phyloP scores from a whole-genome alignment of 805 yeast genomes.

The Starmerella apicola region DNA sequence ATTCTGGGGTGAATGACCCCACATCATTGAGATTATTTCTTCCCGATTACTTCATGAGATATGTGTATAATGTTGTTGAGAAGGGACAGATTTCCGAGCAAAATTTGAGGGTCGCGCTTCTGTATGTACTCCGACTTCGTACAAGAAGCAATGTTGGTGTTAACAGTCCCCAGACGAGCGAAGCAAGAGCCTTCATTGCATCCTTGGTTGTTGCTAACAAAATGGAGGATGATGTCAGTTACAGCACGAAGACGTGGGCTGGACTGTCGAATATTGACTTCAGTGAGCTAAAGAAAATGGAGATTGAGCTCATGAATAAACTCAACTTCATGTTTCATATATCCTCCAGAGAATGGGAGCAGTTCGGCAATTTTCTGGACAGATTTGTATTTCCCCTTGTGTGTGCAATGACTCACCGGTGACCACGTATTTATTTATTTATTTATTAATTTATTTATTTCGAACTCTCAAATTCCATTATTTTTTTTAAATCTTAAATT shows the following conservation, averaged over 20 bases:
- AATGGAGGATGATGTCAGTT: constrained; percentile 86
- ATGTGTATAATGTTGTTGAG: constrained; percentile 22
- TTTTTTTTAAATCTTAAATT: too few species aligned
- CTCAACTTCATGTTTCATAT: constrained; percentile 46
- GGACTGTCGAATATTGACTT: constrained; percentile 69
- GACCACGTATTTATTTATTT: neutral
- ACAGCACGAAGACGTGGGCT: constrained; percentile 83
- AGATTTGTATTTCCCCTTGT: constrained; percentile 6
- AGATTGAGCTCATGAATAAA: constrained; percentile 51
- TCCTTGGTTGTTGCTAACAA: constrained; percentile 76
- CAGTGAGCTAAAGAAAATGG: constrained; percentile 45
- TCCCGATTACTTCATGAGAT: constrained; percentile 20
- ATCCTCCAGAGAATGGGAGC: constrained; percentile 24
- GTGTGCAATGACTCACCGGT: neutral
- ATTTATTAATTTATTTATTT: neutral
- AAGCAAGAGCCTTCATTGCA: constrained; percentile 37
- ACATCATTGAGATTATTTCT: neutral
- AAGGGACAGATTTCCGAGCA: constrained; percentile 26
- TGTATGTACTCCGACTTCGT: constrained; percentile 26
- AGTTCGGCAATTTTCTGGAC: constrained; percentile 16
- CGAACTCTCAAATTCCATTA: neutral
- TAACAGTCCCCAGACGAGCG: constrained; percentile 26
- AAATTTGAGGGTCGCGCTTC: constrained; percentile 25
- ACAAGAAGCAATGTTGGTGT: constrained; percentile 16
- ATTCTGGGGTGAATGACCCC: neutral